Percentiles rank a stretch among this genome's conserved stretches.
These are phyloP conservation scores for Dalechampia spathulata DNA, from an alignment of 441 rosid genomes.

Conservation along the genomic window DNA sequence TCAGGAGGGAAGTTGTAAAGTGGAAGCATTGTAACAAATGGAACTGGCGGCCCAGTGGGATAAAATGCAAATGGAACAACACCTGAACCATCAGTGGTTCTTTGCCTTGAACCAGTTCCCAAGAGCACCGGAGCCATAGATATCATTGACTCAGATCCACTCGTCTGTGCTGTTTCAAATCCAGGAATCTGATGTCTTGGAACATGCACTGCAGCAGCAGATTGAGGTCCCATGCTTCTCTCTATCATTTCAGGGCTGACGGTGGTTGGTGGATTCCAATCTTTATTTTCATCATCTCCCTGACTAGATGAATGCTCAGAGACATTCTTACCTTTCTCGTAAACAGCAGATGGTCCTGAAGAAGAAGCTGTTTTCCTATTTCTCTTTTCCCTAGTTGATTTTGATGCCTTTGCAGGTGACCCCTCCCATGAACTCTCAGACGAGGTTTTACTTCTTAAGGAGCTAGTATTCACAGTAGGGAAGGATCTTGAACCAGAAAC, in stretches of 20 bases:
- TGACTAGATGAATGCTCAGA: slow-evolving; percentile 58
- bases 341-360: too few relatives aligned
- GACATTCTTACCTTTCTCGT: slow-evolving; percentile 58
- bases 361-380: slow-evolving; percentile 52
- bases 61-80: slow-evolving; percentile 50
- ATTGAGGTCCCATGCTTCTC: slow-evolving; percentile 40
- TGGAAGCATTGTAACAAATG: slow-evolving; percentile 61
- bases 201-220: slow-evolving; percentile 49
- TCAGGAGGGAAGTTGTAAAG: slow-evolving; percentile 44
- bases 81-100: slow-evolving; percentile 53
- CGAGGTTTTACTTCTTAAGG: slow-evolving; percentile 71
- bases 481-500: slow-evolving; percentile 44
- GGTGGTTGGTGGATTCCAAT: slow-evolving; percentile 42
- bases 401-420: slow-evolving; percentile 51
- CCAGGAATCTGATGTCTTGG: slow-evolving; percentile 54
- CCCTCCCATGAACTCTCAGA: slow-evolving; percentile 96
- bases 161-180: slow-evolving; percentile 55
- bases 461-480: slow-evolving; percentile 46
- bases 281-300: slow-evolving; percentile 59
- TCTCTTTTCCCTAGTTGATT: slow-evolving; percentile 52
- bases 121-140: slow-evolving; percentile 58
- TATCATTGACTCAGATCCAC: slow-evolving; percentile 62
- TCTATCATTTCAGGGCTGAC: slow-evolving; percentile 39
- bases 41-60: slow-evolving; percentile 87
- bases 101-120: slow-evolving; percentile 62